Evolutionary conservation across 129 eudicot genomes (phyloP).

Genomic region (Pulicaria dysenterica): DNA sequence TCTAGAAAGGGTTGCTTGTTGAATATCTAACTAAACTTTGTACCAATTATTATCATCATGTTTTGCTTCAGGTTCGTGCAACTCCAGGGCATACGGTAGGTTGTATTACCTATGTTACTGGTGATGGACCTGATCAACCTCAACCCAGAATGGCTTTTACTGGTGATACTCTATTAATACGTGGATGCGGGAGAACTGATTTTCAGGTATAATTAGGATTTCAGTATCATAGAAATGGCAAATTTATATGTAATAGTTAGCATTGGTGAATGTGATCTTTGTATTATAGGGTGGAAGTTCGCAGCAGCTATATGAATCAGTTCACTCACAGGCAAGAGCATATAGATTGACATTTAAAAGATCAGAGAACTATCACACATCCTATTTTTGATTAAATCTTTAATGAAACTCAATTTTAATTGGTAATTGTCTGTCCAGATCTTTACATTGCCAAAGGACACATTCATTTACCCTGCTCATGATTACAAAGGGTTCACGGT

Average conservation of each 20-base stretch:
- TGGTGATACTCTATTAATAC: slow-evolving; percentile 86
- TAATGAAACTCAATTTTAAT: slow-evolving; percentile 14
- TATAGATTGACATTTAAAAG: slow-evolving; percentile 7
- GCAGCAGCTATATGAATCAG: slow-evolving; percentile 75
- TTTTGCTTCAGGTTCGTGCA: slow-evolving; percentile 66
- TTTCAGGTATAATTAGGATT: slow-evolving; percentile 58
- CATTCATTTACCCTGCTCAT: slow-evolving; percentile 91
- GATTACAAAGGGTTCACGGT: slow-evolving; percentile 96
- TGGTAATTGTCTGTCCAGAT: slow-evolving; percentile 49
- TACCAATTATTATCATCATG: not conserved
- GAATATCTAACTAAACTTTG: not conserved
- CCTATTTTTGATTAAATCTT: not conserved
- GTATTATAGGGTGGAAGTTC: slow-evolving; percentile 91
- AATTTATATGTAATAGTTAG: not conserved
- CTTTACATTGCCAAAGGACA: slow-evolving; percentile 84
- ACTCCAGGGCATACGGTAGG: slow-evolving; percentile 98
- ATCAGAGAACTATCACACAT: not conserved
- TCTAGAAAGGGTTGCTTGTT: slow-evolving; percentile 3
- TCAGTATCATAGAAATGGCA: slow-evolving; percentile 5
- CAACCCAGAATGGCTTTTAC: slow-evolving; percentile 95
- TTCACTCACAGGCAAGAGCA: slow-evolving; percentile 84
- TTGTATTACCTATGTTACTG: slow-evolving; percentile 92
- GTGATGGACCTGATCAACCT: slow-evolving; percentile 83
- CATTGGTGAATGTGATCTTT: slow-evolving; percentile 1
- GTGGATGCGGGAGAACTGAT: slow-evolving; percentile 99